These are phyloP conservation scores for Monosporozyma aerobia DNA, from an alignment of 805 yeast genomes.

Conservation along the genomic window DNA sequence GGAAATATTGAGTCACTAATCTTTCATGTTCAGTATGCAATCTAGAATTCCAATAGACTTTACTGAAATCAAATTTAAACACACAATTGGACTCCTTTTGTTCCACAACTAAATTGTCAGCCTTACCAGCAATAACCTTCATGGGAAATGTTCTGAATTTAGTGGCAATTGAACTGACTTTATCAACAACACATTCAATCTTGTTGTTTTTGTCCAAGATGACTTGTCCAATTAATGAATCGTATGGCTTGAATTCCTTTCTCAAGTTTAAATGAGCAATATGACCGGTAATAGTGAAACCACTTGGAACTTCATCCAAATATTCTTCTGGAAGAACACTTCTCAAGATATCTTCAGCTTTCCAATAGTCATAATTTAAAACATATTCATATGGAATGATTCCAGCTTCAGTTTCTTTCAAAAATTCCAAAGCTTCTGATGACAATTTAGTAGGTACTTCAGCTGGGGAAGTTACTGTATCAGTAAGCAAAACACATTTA, in stretches of 20 bases:
- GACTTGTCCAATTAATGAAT: conserved; percentile 75
- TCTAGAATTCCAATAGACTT: conserved; percentile 96
- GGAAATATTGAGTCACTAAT: conserved; percentile 47
- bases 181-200: conserved; percentile 84
- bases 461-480: conserved; percentile 35
- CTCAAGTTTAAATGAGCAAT: conserved; percentile 85
- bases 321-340: conserved; percentile 65
- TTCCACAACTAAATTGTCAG: conserved; percentile 55
- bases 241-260: conserved; percentile 77
- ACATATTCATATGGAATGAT: conserved; percentile 45
- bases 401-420: conserved; percentile 39
- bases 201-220: conserved; percentile 74
- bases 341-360: conserved; percentile 72
- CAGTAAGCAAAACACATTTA: conserved; percentile 48
- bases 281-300: conserved; percentile 91
- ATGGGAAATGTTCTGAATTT: conserved; percentile 85
- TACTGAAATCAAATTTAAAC: conserved; percentile 80
- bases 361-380: conserved; percentile 76
- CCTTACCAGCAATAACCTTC: conserved; percentile 86
- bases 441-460: conserved; percentile 35
- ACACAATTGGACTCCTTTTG: conserved; percentile 82
- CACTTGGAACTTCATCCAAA: conserved; percentile 71
- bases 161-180: conserved; percentile 77
- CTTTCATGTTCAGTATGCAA: conserved; percentile 89
- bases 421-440: conserved; percentile 34